Percentiles rank a stretch among this genome's conserved stretches.
Evolutionary conservation across 2,329 filamentous ascomycete genomes (phyloP).

Genomic region (Clarireedia sp.): DNA sequence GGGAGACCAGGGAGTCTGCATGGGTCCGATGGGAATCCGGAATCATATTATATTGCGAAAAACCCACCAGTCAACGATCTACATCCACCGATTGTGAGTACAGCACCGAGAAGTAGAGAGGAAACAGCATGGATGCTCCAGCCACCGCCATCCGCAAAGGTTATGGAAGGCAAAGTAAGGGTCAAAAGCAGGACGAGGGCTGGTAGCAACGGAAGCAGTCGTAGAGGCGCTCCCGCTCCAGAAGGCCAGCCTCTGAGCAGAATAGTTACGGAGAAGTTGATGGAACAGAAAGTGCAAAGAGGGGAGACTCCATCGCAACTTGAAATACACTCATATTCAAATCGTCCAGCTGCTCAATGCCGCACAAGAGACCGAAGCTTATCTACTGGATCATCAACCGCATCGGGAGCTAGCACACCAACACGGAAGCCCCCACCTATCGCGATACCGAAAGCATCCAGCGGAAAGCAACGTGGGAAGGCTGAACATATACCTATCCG

Average conservation of each 20-base stretch:
- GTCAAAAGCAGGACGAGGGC: constrained; percentile 49
- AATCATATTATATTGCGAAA: constrained; percentile 27
- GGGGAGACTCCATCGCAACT: constrained; percentile 22
- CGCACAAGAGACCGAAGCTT: constrained; percentile 17
- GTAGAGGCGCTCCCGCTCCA: constrained; percentile 25
- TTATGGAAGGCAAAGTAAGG: constrained; percentile 82
- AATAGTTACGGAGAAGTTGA: constrained; percentile 22
- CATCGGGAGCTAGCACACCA: constrained; percentile 10
- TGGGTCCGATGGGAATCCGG: constrained; percentile 15
- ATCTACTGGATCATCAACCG: constrained; percentile 18
- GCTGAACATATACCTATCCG: constrained; percentile 23
- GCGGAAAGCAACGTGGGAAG: constrained; percentile 11
- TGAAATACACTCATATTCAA: constrained; percentile 17
- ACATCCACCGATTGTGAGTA: constrained; percentile 76
- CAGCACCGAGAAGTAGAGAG: constrained; percentile 58
- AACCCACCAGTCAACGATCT: constrained; percentile 78
- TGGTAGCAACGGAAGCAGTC: constrained; percentile 34
- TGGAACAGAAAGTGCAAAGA: constrained; percentile 26
- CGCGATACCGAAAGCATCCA: constrained; percentile 12
- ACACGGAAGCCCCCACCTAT: constrained; percentile 22
- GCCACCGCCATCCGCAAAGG: constrained; percentile 77
- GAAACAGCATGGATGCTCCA: constrained; percentile 88
- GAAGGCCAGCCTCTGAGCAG: constrained; percentile 3
- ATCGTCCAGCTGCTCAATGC: constrained; percentile 11
- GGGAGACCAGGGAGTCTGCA: constrained; percentile 28